Evolutionary conservation across 164 flowering plant species (phyloP).

Genomic region (Tetracentron sinense): DNA sequence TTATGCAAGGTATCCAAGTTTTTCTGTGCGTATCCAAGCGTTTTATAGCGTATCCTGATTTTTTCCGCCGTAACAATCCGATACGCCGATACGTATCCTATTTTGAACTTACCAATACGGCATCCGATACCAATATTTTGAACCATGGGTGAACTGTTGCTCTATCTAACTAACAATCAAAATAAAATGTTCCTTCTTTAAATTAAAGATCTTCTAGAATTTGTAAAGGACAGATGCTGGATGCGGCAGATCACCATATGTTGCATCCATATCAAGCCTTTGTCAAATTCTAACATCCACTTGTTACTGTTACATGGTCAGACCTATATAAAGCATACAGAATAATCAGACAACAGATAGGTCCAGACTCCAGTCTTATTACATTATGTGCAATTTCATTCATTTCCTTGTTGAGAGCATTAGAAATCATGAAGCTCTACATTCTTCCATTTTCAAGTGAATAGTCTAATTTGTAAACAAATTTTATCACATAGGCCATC

Average conservation of each 20-base stretch:
- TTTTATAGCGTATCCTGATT: no score
- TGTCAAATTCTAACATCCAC: not conserved
- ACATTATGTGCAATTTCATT: not conserved
- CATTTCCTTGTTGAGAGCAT: not conserved
- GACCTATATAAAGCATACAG: not conserved
- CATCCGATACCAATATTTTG: not conserved
- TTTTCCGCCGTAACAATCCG: no score
- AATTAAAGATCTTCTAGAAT: not conserved
- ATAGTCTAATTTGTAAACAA: no score
- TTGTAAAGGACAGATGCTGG: not conserved
- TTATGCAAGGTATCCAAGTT: no score
- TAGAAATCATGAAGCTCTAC: not conserved
- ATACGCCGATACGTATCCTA: no score
- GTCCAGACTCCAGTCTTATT: not conserved
- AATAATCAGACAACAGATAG: not conserved
- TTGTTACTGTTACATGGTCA: not conserved
- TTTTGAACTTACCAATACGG: no score
- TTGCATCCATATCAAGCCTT: not conserved
- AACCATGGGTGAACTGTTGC: no score
- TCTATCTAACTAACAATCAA: not conserved
- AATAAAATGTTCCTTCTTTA: slow-evolving; percentile 1
- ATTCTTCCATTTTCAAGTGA: no score
- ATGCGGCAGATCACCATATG: not conserved
- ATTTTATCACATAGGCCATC: not conserved
- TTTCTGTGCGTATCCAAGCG: no score